These are phyloP conservation scores for Clavaria fumosa DNA, from an alignment of 768 basidiomycete genomes.

Conservation along the genomic window DNA sequence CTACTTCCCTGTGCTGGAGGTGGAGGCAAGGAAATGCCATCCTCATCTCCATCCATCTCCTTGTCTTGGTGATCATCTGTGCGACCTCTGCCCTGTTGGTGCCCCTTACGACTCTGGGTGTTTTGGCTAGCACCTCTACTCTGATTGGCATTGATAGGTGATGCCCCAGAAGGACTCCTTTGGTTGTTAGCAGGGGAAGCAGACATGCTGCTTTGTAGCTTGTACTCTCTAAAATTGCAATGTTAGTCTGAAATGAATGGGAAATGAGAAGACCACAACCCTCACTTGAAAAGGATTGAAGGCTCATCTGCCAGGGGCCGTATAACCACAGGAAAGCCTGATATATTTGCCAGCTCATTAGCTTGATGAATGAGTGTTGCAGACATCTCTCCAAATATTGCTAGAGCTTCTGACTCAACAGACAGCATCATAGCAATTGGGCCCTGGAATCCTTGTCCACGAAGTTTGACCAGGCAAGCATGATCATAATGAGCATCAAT, in stretches of 20 bases:
- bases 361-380: neutral
- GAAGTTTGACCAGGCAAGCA: neutral
- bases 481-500: neutral
- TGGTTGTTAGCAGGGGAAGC: neutral
- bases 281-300: neutral
- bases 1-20: neutral
- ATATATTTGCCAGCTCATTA: neutral
- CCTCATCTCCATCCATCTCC: neutral
- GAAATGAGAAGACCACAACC: neutral
- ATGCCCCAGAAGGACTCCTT: neutral
- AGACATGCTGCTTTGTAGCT: neutral
- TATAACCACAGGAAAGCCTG: constrained; percentile 1
- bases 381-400: constrained; percentile 1
- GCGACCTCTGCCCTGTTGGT: neutral
- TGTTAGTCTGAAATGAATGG: neutral
- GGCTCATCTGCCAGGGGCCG: neutral
- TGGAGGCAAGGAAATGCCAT: neutral
- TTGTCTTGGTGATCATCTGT: neutral
- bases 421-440: neutral
- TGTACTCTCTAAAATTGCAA: neutral
- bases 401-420: neutral
- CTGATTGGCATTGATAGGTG: neutral
- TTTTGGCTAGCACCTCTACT: neutral
- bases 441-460: neutral
- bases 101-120: neutral